Conservation (phyloP, 805 yeast genomes). For the Aciculoconidium aculeatum region DNA sequence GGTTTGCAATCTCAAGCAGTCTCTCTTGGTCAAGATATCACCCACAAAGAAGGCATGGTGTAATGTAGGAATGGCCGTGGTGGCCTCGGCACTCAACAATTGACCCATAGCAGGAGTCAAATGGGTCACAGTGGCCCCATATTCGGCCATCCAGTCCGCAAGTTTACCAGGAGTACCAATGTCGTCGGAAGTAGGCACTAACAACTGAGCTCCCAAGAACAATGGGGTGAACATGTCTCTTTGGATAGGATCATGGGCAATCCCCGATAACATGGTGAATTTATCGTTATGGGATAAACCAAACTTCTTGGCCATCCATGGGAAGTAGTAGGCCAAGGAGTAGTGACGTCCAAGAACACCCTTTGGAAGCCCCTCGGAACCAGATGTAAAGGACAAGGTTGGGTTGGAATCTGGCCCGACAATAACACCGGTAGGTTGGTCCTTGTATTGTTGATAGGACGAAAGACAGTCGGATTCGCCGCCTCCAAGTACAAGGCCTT, state of each 20-base stretch:
- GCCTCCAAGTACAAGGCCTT: slow-evolving; percentile 70
- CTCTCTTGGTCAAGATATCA: slow-evolving; percentile 94
- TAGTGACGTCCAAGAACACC: slow-evolving; percentile 98
- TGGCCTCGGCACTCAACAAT: slow-evolving; percentile 89
- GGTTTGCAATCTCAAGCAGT: slow-evolving; percentile 87
- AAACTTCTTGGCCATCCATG: slow-evolving; percentile 94
- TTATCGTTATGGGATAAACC: slow-evolving; percentile 71
- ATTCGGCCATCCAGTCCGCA: slow-evolving; percentile 94
- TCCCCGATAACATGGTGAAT: slow-evolving; percentile 97
- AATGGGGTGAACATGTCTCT: slow-evolving; percentile 98
- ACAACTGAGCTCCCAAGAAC: slow-evolving; percentile 87
- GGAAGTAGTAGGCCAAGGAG: slow-evolving; percentile 94
- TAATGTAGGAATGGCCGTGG: slow-evolving; percentile 73
- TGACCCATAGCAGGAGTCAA: slow-evolving; percentile 99
- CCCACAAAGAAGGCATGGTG: slow-evolving; percentile 99
- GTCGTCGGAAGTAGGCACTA: slow-evolving; percentile 94
- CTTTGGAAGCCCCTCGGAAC: slow-evolving; percentile 97
- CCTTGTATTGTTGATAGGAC: slow-evolving; percentile 39
- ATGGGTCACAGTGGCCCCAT: slow-evolving; percentile 93
- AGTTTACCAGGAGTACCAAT: slow-evolving; percentile 97
- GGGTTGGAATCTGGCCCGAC: slow-evolving; percentile 99
- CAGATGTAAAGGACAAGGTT: slow-evolving; percentile 92
- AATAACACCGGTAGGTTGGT: slow-evolving; percentile 71
- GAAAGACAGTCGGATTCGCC: slow-evolving; percentile 45
- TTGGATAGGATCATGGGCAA: slow-evolving; percentile 99